Conservation (phyloP, 2,329 filamentous ascomycete genomes). For the Sporothrix sp. region DNA sequence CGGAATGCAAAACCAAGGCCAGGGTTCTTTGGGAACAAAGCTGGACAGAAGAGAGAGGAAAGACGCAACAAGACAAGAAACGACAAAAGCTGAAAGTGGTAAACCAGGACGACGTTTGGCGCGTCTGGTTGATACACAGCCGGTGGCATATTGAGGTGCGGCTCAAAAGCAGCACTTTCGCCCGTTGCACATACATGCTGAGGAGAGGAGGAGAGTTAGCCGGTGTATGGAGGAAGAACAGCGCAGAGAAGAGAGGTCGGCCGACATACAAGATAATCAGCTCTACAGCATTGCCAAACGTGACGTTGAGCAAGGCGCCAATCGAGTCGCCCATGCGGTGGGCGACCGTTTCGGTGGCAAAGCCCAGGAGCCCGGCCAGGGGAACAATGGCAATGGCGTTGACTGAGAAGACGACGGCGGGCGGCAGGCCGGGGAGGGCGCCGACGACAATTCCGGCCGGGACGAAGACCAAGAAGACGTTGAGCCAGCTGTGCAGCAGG, state of each 20-base stretch:
- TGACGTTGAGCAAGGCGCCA: conserved; percentile 80
- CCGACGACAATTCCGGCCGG: conserved; percentile 64
- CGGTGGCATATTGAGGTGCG: too few relatives aligned
- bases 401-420: conserved; percentile 59
- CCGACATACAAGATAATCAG: conserved; percentile 59
- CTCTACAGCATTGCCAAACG: conserved; percentile 73
- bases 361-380: conserved; percentile 59
- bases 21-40: too few relatives aligned
- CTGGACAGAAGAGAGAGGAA: too few relatives aligned
- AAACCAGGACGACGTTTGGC: too few relatives aligned
- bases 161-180: conserved; percentile 31
- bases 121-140: background rate
- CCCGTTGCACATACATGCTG: conserved; percentile 44
- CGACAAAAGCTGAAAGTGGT: too few relatives aligned
- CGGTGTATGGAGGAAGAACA: background rate
- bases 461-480: conserved; percentile 67
- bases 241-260: background rate
- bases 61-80: too few relatives aligned
- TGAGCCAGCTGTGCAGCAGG: conserved; percentile 66
- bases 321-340: conserved; percentile 67
- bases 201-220: background rate
- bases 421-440: conserved; percentile 36
- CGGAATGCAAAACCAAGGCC: too few relatives aligned
- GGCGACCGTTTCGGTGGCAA: conserved; percentile 67
- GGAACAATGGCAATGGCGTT: conserved; percentile 70